Conservation (phyloP, 305 asterid genomes). For the Rubia peregrina region DNA sequence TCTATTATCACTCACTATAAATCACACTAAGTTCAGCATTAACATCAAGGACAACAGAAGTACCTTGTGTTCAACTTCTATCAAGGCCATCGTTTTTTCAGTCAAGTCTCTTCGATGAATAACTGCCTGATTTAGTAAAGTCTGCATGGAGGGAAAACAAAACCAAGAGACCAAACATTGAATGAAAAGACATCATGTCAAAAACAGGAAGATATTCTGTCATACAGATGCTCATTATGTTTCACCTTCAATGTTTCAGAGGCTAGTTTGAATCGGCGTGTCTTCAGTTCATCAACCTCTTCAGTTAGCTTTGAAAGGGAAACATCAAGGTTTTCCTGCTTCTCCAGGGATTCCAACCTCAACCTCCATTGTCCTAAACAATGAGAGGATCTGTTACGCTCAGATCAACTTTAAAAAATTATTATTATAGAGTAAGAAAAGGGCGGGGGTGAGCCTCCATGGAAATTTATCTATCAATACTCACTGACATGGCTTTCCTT, state of each 20-base stretch:
- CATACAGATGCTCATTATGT: slow-evolving; percentile 13
- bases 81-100: slow-evolving; percentile 50
- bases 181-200: slow-evolving; percentile 10
- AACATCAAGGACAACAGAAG: slow-evolving; percentile 19
- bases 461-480: slow-evolving; percentile 27
- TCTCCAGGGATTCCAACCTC: slow-evolving; percentile 51
- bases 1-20: background rate
- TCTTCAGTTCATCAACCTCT: slow-evolving; percentile 53
- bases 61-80: slow-evolving; percentile 82
- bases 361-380: slow-evolving; percentile 44
- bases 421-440: slow-evolving; percentile 10
- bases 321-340: slow-evolving; percentile 59
- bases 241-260: slow-evolving; percentile 57
- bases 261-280: slow-evolving; percentile 45
- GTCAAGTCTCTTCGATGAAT: slow-evolving; percentile 61
- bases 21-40: background rate
- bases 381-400: slow-evolving; percentile 16
- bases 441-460: background rate
- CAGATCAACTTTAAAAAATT: background rate
- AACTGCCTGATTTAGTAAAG: slow-evolving; percentile 67
- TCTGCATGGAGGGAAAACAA: slow-evolving; percentile 27
- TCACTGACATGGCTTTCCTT: slow-evolving; percentile 58
- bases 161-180: slow-evolving; percentile 19
- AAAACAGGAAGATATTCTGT: slow-evolving; percentile 9
- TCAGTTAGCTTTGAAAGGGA: slow-evolving; percentile 42